Percentiles rank a stretch among this genome's conserved stretches.
Evolutionary conservation across 1,284 basidiomycete species (phyloP).

Genomic region (Trichosporon asahii): DNA sequence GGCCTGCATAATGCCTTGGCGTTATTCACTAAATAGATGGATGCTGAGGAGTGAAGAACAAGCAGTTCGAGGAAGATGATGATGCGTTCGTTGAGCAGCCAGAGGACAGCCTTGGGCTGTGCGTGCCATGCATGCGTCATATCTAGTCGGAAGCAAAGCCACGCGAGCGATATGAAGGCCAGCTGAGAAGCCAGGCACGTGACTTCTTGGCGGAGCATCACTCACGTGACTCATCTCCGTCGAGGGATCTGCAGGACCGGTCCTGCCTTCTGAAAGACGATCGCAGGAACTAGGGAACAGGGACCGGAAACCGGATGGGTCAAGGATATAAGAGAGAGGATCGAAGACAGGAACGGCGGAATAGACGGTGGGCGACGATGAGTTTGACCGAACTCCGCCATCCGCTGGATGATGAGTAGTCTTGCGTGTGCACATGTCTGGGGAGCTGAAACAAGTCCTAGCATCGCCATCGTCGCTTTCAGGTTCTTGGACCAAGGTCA

Average conservation of each 20-base stretch:
- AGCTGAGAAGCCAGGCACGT: neutral
- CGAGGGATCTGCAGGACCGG: neutral
- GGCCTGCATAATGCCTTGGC: constrained; percentile 46
- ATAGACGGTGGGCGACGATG: neutral
- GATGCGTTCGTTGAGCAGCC: neutral
- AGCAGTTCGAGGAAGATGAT: neutral
- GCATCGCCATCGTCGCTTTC: neutral
- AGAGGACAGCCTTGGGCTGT: neutral
- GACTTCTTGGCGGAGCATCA: neutral
- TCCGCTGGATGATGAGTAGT: neutral
- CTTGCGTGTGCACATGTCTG: neutral
- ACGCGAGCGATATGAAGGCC: neutral
- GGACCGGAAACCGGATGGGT: neutral
- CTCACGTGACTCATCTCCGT: neutral
- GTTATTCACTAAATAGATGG: neutral
- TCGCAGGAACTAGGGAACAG: neutral
- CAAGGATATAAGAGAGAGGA: neutral
- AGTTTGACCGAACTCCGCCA: neutral
- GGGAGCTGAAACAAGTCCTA: neutral
- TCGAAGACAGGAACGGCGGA: neutral
- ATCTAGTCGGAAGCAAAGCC: constrained; percentile 3
- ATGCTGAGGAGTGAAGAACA: neutral
- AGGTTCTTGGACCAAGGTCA: neutral
- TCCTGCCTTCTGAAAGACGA: neutral
- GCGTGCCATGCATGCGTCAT: constrained; percentile 8